Conservation (phyloP, 768 basidiomycete species). For the Auriscalpium vulgare region DNA sequence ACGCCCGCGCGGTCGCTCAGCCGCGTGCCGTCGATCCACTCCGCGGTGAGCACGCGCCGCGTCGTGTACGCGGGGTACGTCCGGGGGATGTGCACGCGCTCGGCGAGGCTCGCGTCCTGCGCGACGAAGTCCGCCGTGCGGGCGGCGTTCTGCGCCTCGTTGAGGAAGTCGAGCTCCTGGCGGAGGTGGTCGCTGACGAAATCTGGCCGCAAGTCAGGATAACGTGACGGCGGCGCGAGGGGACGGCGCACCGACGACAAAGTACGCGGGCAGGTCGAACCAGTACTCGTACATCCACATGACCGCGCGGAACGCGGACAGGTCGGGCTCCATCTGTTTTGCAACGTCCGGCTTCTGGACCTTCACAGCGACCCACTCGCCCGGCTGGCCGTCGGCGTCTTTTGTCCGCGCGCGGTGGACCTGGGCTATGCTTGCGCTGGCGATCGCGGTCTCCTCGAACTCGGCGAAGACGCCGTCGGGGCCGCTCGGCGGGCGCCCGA, state of each 20-base stretch:
- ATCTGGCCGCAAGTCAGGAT: slow-evolving; percentile 31
- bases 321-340: slow-evolving; percentile 82
- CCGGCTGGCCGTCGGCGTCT: slow-evolving; percentile 21
- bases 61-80: slow-evolving; percentile 69
- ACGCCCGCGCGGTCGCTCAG: slow-evolving; percentile 58
- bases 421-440: slow-evolving; percentile 89
- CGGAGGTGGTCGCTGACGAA: slow-evolving; percentile 77
- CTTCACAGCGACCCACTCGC: slow-evolving; percentile 84
- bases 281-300: slow-evolving; percentile 77
- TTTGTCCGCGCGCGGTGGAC: slow-evolving; percentile 73
- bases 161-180: slow-evolving; percentile 73
- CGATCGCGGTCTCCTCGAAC: slow-evolving; percentile 71
- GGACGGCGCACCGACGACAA: slow-evolving; percentile 52
- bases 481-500: slow-evolving; percentile 55
- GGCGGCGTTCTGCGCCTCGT: slow-evolving; percentile 72
- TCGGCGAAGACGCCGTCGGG: slow-evolving; percentile 70
- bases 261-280: slow-evolving; percentile 84
- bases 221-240: neutral
- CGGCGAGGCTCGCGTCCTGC: slow-evolving; percentile 58
- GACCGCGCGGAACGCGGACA: slow-evolving; percentile 58
- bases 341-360: slow-evolving; percentile 84
- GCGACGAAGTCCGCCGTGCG: slow-evolving; percentile 63
- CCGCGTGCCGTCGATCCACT: slow-evolving; percentile 78
- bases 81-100: slow-evolving; percentile 71
- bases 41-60: slow-evolving; percentile 72